Evolutionary conservation across 768 basidiomycete genomes (phyloP).

Genomic region (Melanogaster broomeanus): DNA sequence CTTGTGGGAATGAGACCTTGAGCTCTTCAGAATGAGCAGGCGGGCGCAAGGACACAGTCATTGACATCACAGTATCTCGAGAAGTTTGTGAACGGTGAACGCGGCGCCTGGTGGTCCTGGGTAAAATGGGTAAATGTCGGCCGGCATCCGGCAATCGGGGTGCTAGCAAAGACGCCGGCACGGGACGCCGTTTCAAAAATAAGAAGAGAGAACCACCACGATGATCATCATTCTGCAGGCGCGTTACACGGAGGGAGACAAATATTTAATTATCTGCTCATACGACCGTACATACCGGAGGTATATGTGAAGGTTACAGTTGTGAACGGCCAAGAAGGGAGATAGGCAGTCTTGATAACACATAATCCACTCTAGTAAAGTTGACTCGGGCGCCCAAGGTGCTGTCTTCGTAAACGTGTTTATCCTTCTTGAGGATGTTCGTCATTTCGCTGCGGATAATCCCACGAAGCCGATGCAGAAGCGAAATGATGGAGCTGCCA

Average conservation of each 20-base stretch:
- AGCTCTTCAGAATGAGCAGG: constrained; percentile 39
- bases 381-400: background rate
- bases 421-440: background rate
- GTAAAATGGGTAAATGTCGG: constrained; percentile 1
- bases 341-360: background rate
- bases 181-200: background rate
- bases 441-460: constrained; percentile 6
- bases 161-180: background rate
- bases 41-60: background rate
- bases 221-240: too few species aligned
- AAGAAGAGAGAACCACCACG: background rate
- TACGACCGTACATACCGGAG: background rate
- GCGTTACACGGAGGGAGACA: constrained; percentile 6
- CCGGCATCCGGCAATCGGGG: background rate
- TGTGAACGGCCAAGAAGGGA: constrained; percentile 16
- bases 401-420: background rate
- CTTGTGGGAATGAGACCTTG: constrained; percentile 42
- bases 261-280: constrained; percentile 3
- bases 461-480: constrained; percentile 3
- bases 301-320: background rate
- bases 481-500: background rate
- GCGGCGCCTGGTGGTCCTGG: background rate
- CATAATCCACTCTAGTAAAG: background rate
- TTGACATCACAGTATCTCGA: constrained; percentile 3
- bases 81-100: background rate